Conservation (phyloP, 2,329 filamentous ascomycete species). For the Incumbomyces delicatus region DNA sequence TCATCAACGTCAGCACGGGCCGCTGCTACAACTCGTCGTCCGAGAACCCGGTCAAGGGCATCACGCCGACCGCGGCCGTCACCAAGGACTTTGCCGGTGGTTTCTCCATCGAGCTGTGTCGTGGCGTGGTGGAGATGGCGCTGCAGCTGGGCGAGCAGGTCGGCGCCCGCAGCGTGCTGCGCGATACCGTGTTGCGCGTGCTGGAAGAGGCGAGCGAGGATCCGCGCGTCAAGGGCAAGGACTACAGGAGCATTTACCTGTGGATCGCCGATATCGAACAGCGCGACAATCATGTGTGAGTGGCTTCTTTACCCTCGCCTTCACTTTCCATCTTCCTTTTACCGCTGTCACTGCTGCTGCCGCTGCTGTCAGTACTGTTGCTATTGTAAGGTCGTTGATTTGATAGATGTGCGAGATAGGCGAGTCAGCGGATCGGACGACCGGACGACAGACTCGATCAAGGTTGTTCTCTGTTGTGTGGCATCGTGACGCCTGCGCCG, state of each 20-base stretch:
- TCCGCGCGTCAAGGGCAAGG: constrained; percentile 42
- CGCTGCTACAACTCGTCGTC: constrained; percentile 23
- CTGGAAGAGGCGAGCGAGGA: constrained; percentile 46
- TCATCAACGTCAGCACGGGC: constrained; percentile 21
- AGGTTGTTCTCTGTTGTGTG: no score
- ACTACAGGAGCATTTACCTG: constrained; percentile 47
- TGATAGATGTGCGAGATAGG: no score
- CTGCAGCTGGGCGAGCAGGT: constrained; percentile 46
- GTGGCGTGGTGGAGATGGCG: constrained; percentile 48
- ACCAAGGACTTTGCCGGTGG: constrained; percentile 31
- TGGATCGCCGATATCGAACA: constrained; percentile 6
- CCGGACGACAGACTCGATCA: no score
- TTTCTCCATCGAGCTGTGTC: constrained; percentile 50
- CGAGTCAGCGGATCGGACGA: no score
- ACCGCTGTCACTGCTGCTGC: no score
- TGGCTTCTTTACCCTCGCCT: no score
- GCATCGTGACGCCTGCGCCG: no score
- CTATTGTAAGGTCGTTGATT: no score
- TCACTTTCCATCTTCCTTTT: no score
- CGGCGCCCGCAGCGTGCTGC: constrained; percentile 41
- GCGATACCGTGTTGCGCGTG: constrained; percentile 40
- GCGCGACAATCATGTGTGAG: constrained; percentile 3
- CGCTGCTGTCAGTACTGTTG: no score
- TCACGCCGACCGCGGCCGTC: constrained; percentile 33
- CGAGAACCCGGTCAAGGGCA: constrained; percentile 26